Evolutionary conservation across 306 rosid species (phyloP), one percentile per base, ranked within the genome.

Genomic region (Dalbergia cultrata): DNA sequence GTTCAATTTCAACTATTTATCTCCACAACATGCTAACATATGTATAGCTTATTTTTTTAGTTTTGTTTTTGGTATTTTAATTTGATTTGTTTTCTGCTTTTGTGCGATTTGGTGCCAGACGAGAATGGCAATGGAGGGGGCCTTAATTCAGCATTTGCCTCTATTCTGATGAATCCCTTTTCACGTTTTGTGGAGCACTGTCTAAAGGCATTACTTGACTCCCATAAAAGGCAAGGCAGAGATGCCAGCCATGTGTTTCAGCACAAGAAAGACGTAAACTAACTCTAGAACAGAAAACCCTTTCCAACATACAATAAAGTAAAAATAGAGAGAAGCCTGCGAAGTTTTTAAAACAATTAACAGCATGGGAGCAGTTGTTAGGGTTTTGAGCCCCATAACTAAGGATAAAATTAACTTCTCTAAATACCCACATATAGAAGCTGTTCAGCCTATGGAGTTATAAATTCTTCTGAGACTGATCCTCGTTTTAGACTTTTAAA

Each of bases 191-290:
- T 83, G 82, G 75, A 83, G 85, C 82, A 79, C 66, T 75, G 72
- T 76, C 79, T 58, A 68, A 80, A 82, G 81, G 84, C 70, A 77
- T 79, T 84, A 80, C 87, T 86, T 79, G 74, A 81, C 66, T 76
- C 70, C 88, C 83, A 75, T 82, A 88, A 86, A 82, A 59, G 76
- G 89, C 83, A 88, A 76, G 80, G 65, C 88, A 89, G 89, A 87
- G 73, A 84, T 73, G 81, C 86, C 69, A 65, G 66, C 85, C 84
- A 84, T 86, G 88, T 91, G 88, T 89, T 88, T 91, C 93, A 89
- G 94, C 92, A 74, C 84, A 82, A 72, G 73, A 80, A 87, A 91
- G 79, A 84, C 52, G 58, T 49, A 88, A 50, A 87, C 71, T 75
- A 81, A 74, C 94, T 81, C 80, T 17, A 79, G 43, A 91, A 91